Evolutionary conservation across 768 basidiomycete genomes (phyloP).

Genomic region (Brasilioporus rufonigricans): DNA sequence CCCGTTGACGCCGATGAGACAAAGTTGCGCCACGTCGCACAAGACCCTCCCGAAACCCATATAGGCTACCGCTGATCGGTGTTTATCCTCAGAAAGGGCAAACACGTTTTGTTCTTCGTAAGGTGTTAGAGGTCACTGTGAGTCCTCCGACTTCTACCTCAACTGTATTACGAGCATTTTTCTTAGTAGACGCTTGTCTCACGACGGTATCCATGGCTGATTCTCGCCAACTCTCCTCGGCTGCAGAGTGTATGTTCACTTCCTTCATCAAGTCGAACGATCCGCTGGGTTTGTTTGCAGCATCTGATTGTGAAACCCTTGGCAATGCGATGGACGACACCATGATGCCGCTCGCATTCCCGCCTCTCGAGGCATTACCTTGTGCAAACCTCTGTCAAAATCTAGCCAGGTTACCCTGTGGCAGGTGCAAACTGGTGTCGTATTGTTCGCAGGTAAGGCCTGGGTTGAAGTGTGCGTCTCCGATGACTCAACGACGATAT

Average conservation of each 20-base stretch:
- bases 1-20: neutral
- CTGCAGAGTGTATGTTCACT: slow-evolving; percentile 8
- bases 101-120: slow-evolving; percentile 12
- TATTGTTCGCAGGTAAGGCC: slow-evolving; percentile 40
- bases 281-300: slow-evolving; percentile 11
- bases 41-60: neutral
- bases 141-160: too few species aligned
- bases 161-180: too few species aligned
- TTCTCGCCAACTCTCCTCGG: neutral
- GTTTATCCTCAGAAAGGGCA: neutral
- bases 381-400: slow-evolving; percentile 36
- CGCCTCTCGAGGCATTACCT: slow-evolving; percentile 25
- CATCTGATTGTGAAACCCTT: slow-evolving; percentile 20
- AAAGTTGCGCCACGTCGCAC: neutral
- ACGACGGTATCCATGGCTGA: slow-evolving; percentile 7
- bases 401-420: slow-evolving; percentile 22
- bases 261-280: slow-evolving; percentile 18
- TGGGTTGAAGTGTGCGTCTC: neutral
- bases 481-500: neutral
- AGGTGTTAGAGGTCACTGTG: neutral
- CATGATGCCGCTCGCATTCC: slow-evolving; percentile 14
- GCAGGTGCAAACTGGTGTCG: slow-evolving; percentile 37
- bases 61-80: neutral
- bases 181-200: neutral
- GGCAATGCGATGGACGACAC: slow-evolving; percentile 14